Conservation (phyloP, 495 filamentous ascomycete genomes). For the Neurospora pannonica region DNA sequence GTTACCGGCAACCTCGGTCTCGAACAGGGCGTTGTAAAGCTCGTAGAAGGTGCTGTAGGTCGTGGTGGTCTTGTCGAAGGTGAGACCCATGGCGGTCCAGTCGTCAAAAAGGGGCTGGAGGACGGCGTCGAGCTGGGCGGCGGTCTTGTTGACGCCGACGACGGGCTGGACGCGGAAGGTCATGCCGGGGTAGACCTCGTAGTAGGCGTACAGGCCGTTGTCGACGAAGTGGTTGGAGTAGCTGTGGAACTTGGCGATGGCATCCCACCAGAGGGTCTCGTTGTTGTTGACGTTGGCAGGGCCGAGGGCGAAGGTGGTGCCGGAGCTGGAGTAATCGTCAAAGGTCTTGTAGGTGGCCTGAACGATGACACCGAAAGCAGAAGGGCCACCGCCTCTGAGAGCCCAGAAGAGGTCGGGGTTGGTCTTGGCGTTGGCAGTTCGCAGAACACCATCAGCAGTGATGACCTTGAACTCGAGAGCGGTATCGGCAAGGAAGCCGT, state of each 20-base stretch:
- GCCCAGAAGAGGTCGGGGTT: constrained; percentile 60
- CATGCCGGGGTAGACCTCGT: constrained; percentile 26
- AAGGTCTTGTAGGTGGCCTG: constrained; percentile 42
- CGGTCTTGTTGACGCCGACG: constrained; percentile 34
- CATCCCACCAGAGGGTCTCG: constrained; percentile 33
- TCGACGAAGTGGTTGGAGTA: constrained; percentile 30
- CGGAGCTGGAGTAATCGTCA: constrained; percentile 29
- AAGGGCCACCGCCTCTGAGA: constrained; percentile 49
- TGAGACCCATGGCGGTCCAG: constrained; percentile 26
- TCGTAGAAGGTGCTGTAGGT: constrained; percentile 34
- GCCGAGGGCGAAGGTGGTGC: constrained; percentile 34
- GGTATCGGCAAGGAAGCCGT: constrained; percentile 48
- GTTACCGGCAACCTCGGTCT: constrained; percentile 32
- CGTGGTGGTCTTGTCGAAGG: constrained; percentile 23
- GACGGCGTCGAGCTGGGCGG: constrained; percentile 27
- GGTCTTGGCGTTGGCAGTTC: constrained; percentile 38
- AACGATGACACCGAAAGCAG: constrained; percentile 47
- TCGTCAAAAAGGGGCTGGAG: constrained; percentile 38
- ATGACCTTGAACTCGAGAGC: constrained; percentile 48
- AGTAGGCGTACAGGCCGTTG: constrained; percentile 40
- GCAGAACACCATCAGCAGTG: constrained; percentile 43
- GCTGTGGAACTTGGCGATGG: constrained; percentile 35
- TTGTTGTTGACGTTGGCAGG: constrained; percentile 20
- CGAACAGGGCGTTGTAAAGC: constrained; percentile 39
- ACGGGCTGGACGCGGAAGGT: constrained; percentile 33